A percentile compares a stretch with the other conserved stretches of the same genome.
Evolutionary conservation across 352 stramenopile genomes (phyloP).

Genomic region (Thraustochytrium striatum): DNA sequence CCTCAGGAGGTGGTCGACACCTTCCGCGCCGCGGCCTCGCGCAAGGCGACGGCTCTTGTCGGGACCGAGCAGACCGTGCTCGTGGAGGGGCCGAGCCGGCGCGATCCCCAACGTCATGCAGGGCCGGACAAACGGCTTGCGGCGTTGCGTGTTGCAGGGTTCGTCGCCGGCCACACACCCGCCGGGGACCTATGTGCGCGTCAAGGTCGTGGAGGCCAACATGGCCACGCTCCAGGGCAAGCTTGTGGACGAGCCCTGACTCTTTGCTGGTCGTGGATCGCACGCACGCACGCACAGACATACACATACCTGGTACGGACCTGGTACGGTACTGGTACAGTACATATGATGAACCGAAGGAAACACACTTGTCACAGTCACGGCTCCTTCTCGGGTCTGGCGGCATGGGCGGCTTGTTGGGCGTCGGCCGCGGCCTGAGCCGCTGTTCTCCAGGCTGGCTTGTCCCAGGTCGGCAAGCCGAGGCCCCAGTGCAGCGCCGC

Average conservation of each 20-base stretch:
- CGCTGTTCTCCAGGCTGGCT: too few relatives aligned
- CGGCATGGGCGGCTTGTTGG: too few relatives aligned
- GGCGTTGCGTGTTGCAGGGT: conserved; percentile 14
- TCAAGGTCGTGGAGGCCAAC: not conserved
- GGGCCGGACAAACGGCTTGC: conserved; percentile 29
- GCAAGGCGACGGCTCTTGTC: conserved; percentile 92
- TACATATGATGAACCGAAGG: too few relatives aligned
- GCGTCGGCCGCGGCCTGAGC: too few relatives aligned
- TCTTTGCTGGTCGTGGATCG: too few relatives aligned
- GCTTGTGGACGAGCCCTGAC: not conserved
- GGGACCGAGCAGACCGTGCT: conserved; percentile 77
- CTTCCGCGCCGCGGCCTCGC: conserved; percentile 76
- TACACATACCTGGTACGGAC: too few relatives aligned
- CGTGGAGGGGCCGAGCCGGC: too few relatives aligned
- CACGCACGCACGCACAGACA: too few relatives aligned
- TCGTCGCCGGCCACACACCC: not conserved
- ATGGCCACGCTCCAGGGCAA: conserved; percentile 5
- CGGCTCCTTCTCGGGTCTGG: too few relatives aligned
- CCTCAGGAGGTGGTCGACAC: conserved; percentile 91
- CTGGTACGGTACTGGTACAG: too few relatives aligned
- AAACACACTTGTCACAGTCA: too few relatives aligned
- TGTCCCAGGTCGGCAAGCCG: conserved; percentile 54
- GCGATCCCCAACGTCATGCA: conserved; percentile 56
- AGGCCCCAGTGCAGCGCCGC: conserved; percentile 53
- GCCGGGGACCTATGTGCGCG: conserved; percentile 9